phyloP scores from a whole-genome alignment of 2,329 filamentous ascomycete genomes.

The Botrytis fabae region DNA sequence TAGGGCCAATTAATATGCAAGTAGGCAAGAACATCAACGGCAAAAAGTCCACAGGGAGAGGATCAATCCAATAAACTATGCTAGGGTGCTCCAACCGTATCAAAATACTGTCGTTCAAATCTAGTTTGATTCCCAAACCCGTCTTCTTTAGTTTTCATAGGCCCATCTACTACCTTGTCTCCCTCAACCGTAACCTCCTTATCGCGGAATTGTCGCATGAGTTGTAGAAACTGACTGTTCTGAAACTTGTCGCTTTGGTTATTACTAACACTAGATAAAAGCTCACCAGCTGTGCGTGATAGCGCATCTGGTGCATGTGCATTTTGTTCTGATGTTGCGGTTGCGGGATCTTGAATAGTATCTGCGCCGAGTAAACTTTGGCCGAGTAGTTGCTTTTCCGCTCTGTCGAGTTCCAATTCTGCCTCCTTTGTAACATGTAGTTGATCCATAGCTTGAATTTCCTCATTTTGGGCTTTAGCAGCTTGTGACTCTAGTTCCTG shows the following conservation, averaged over 20 bases:
- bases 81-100: constrained; percentile 1
- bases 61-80: constrained; percentile 9
- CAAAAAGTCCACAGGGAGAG: background rate
- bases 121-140: background rate
- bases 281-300: constrained; percentile 67
- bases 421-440: constrained; percentile 20
- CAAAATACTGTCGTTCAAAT: background rate
- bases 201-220: constrained; percentile 76
- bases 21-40: background rate
- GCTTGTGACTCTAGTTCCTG: constrained; percentile 30
- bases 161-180: constrained; percentile 57
- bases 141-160: background rate
- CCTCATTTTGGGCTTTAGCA: constrained; percentile 3
- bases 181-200: constrained; percentile 71
- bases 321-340: constrained; percentile 39
- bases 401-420: background rate
- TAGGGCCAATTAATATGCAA: background rate
- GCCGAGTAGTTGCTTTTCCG: constrained; percentile 25
- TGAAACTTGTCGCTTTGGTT: constrained; percentile 74
- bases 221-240: constrained; percentile 71
- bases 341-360: constrained; percentile 34
- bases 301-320: constrained; percentile 57
- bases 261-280: constrained; percentile 67
- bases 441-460: constrained; percentile 25
- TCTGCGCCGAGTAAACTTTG: constrained; percentile 41